phyloP scores from a whole-genome alignment of 1,284 basidiomycete genomes.

The Melampsora occidentalis region DNA sequence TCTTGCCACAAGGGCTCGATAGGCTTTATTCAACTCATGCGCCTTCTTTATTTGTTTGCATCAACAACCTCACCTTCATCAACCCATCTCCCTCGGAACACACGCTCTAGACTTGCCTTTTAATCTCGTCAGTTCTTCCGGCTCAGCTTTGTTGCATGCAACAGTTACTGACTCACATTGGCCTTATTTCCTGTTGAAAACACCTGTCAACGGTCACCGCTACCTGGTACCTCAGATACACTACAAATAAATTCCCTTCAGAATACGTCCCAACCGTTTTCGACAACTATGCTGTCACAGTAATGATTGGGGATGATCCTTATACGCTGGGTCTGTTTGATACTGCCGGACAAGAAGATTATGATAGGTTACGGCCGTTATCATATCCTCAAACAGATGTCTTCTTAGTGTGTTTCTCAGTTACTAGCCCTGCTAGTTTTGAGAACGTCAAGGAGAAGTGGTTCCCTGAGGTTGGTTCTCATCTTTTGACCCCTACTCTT shows the following conservation, averaged over 20 bases:
- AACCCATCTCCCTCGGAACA: slow-evolving; percentile 26
- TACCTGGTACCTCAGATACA: slow-evolving; percentile 58
- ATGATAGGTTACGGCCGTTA: slow-evolving; percentile 95
- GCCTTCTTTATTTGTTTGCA: slow-evolving; percentile 14
- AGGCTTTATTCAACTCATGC: slow-evolving; percentile 12
- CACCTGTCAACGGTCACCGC: too few species aligned
- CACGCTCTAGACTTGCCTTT: slow-evolving; percentile 79
- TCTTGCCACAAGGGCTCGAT: slow-evolving; percentile 6
- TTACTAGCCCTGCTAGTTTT: slow-evolving; percentile 95
- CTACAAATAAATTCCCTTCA: slow-evolving; percentile 72
- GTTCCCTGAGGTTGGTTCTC: slow-evolving; percentile 76
- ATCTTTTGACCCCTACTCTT: not conserved
- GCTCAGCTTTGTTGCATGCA: not conserved
- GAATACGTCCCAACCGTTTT: slow-evolving; percentile 99
- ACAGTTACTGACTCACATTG: not conserved
- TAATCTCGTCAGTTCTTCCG: slow-evolving; percentile 72
- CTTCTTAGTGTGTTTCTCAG: slow-evolving; percentile 98
- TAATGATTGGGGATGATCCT: slow-evolving; percentile 99
- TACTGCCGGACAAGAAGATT: slow-evolving; percentile 99
- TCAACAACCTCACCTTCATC: slow-evolving; percentile 46
- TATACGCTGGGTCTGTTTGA: slow-evolving; percentile 98
- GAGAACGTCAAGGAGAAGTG: slow-evolving; percentile 99
- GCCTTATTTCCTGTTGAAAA: not conserved
- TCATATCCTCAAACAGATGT: slow-evolving; percentile 99
- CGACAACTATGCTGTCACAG: slow-evolving; percentile 97